Evolutionary conservation across 2,329 filamentous ascomycete species (phyloP).

Genomic region (Colletotrichum nymphaeae): DNA sequence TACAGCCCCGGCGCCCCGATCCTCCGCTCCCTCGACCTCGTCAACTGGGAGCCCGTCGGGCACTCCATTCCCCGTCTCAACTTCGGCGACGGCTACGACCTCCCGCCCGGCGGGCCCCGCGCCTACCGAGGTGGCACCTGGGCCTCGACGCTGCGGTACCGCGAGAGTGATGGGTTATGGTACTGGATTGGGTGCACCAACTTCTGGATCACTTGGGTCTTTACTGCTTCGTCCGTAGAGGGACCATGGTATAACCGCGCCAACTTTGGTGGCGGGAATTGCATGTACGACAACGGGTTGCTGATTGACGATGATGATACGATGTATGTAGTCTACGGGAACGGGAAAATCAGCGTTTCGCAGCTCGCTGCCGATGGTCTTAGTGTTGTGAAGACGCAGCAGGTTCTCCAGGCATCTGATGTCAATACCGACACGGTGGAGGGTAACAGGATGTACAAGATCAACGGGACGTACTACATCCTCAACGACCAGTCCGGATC

Average conservation of each 20-base stretch:
- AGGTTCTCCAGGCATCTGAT: conserved; percentile 55
- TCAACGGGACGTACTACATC: conserved; percentile 67
- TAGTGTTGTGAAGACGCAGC: conserved; percentile 54
- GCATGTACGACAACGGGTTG: conserved; percentile 69
- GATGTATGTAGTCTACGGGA: conserved; percentile 69
- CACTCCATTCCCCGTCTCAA: conserved; percentile 58
- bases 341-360: conserved; percentile 59
- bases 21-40: conserved; percentile 65
- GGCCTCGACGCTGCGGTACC: conserved; percentile 65
- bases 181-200: conserved; percentile 70
- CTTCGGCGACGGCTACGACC: conserved; percentile 61
- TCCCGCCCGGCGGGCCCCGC: conserved; percentile 48
- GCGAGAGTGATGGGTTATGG: conserved; percentile 58
- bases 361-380: conserved; percentile 62
- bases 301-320: conserved; percentile 69
- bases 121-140: conserved; percentile 67
- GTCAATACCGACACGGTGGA: conserved; percentile 54
- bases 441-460: conserved; percentile 68
- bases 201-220: conserved; percentile 63
- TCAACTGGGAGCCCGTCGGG: conserved; percentile 60
- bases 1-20: conserved; percentile 68
- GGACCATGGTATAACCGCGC: conserved; percentile 55
- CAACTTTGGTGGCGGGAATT: conserved; percentile 50
- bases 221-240: conserved; percentile 54
- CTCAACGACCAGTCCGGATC: conserved; percentile 58